A percentile compares a stretch with the other conserved stretches of the same genome.
These are phyloP conservation scores for Chionographis japonica DNA, from an alignment of 106 monocot genomes.

Conservation along the genomic window DNA sequence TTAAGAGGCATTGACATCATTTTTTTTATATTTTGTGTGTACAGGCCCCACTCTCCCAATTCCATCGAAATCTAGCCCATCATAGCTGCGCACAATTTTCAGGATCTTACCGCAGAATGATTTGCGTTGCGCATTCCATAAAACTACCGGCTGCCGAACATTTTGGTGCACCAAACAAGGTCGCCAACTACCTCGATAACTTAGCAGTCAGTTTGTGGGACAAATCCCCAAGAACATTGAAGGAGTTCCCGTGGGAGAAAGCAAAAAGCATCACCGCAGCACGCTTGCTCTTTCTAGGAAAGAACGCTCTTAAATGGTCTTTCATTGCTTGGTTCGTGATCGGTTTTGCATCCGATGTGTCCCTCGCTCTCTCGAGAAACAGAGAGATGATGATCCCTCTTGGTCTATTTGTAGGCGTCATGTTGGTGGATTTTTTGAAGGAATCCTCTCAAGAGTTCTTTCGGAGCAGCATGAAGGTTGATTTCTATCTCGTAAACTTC, in stretches of 20 bases:
- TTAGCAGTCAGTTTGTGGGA: conserved; percentile 7
- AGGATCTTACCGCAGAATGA: conserved; percentile 2
- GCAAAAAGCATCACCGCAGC: conserved; percentile 26
- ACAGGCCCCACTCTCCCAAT: too few relatives aligned
- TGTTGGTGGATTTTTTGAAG: conserved; percentile 36
- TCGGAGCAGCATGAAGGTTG: conserved; percentile 24
- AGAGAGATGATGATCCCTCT: conserved; percentile 53
- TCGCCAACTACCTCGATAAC: conserved; percentile 5
- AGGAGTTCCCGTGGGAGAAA: conserved; percentile 58
- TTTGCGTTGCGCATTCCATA: not conserved
- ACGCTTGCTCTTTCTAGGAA: conserved; percentile 22
- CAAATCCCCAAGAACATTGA: conserved; percentile 16
- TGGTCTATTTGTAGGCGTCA: conserved; percentile 46
- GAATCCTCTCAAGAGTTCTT: conserved; percentile 40
- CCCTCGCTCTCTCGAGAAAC: conserved; percentile 29
- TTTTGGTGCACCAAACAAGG: conserved; percentile 15
- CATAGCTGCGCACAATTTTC: not conserved
- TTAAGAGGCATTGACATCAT: too few relatives aligned
- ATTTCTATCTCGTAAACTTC: not conserved
- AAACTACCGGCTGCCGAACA: conserved; percentile 12
- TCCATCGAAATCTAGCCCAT: not conserved
- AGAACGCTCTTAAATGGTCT: conserved; percentile 35
- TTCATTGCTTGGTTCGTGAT: conserved; percentile 19
- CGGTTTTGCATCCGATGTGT: conserved; percentile 29
- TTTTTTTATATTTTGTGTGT: too few relatives aligned